These are phyloP conservation scores for Cardamine resedifolia DNA, from an alignment of 345 rosid species.

Conservation along the genomic window DNA sequence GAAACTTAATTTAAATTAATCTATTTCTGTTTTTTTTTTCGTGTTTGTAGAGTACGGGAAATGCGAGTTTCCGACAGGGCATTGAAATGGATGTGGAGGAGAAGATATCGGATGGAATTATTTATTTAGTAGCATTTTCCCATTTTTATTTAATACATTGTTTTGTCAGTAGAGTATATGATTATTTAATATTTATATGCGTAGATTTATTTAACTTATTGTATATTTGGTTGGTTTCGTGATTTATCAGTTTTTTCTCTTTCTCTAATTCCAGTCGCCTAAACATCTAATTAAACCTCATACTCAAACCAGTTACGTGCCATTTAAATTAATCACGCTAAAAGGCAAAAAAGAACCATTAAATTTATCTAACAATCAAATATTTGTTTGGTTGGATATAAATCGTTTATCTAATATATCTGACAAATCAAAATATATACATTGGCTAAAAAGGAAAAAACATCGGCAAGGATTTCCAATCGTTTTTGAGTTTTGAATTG, in stretches of 20 bases:
- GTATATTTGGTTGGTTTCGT: constrained; percentile 33
- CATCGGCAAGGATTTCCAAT: background rate
- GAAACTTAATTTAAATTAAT: background rate
- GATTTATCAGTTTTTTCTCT: constrained; percentile 1
- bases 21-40: background rate
- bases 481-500: background rate
- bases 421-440: background rate
- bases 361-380: background rate
- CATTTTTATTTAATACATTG: constrained; percentile 8
- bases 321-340: background rate
- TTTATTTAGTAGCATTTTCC: constrained; percentile 17
- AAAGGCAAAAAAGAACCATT: background rate
- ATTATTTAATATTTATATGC: constrained; percentile 31
- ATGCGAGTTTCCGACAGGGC: constrained; percentile 63
- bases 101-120: constrained; percentile 17
- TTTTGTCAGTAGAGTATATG: constrained; percentile 27
- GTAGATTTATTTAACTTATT: constrained; percentile 13
- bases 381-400: background rate
- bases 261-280: background rate
- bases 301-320: background rate
- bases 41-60: constrained; percentile 50
- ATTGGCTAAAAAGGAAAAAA: background rate
- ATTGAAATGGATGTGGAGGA: constrained; percentile 30
- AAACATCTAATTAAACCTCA: background rate
- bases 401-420: background rate